Base-by-base conservation (phyloP, 495 filamentous ascomycete genomes). In the Cercophora samala region DNA sequence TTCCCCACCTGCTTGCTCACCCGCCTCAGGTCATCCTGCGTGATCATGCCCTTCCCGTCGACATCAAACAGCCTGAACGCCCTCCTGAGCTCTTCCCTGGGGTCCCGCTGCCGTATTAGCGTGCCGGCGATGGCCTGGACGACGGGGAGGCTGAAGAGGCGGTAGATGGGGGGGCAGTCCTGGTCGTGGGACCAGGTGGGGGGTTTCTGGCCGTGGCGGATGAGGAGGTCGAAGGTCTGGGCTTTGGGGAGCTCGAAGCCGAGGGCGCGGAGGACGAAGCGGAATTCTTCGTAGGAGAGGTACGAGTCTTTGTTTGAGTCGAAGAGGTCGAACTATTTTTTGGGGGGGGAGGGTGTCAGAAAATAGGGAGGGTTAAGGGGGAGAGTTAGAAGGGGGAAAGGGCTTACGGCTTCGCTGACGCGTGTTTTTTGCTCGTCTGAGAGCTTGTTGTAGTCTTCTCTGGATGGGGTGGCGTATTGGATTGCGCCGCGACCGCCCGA, bases 241-340 rank as follows among this genome's bases (percentile, higher is more conserved):
- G 68, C 58, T 64, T 78, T 78, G 67, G 76, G 75, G 24, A 78
- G 75, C 66, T 78, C 93, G 84, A 98, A 98, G 70, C 94, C 94
- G 18, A 98, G 88, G 6, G 94, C 94, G 80, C 96, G 95, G 75
- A 97, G 92, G 67, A 95, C 92, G 82, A 97, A 96, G 82, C 95
- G 93, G 76, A 98, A 91, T 78, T 98, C 94, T 78, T 97, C 93
- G 86, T 97, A 97, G 78, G 97, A 93, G 70, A 98, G 92, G 72
- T 91, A 86, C 62, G 87, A 85, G 82, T 98, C 93, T 80, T 94
- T 93, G 85, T 98, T 95, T 66, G 97, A 90, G 79, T 98, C 94
- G 83, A 98, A 98, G 75, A 98, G 90, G 64, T 87, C 88, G 81
- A 98, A 97, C 93, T 97, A 8, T 23, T n/a, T n/a, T n/a, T n/a